Conservation (phyloP, 108 stramenopile genomes). For the Nannochloropsis salina region DNA sequence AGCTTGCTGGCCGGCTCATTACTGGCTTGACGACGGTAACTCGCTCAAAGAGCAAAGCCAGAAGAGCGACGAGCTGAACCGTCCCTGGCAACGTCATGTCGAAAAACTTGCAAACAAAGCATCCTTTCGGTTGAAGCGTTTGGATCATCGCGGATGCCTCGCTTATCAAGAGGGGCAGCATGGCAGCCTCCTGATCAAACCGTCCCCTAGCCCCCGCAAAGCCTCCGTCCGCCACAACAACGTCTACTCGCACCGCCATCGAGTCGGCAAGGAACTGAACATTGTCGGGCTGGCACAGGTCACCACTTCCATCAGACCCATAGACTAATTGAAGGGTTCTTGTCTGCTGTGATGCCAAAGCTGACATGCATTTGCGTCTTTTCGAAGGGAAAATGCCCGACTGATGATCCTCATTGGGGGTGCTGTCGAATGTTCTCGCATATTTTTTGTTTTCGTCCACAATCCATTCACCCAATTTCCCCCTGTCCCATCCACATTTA, state of each 20-base stretch:
- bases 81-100: slow-evolving; percentile 10
- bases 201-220: not conserved
- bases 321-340: not conserved
- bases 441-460: not conserved
- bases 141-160: slow-evolving; percentile 4
- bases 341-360: not conserved
- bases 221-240: slow-evolving; percentile 2
- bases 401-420: not conserved
- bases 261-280: not conserved
- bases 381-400: not conserved
- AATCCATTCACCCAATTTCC: not conserved
- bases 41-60: not conserved
- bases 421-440: not conserved
- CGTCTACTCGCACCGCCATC: not conserved
- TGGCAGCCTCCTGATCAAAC: not conserved
- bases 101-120: slow-evolving; percentile 8
- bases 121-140: not conserved
- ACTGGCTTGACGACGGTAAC: slow-evolving; percentile 21
- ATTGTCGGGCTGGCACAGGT: slow-evolving; percentile 1
- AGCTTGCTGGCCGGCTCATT: slow-evolving; percentile 13
- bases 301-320: not conserved
- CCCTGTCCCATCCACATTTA: not conserved
- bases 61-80: not conserved
- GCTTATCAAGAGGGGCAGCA: not conserved
- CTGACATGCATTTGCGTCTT: not conserved